phyloP scores from a whole-genome alignment of 2,329 filamentous ascomycete genomes.

The Cladosporium sp. region DNA sequence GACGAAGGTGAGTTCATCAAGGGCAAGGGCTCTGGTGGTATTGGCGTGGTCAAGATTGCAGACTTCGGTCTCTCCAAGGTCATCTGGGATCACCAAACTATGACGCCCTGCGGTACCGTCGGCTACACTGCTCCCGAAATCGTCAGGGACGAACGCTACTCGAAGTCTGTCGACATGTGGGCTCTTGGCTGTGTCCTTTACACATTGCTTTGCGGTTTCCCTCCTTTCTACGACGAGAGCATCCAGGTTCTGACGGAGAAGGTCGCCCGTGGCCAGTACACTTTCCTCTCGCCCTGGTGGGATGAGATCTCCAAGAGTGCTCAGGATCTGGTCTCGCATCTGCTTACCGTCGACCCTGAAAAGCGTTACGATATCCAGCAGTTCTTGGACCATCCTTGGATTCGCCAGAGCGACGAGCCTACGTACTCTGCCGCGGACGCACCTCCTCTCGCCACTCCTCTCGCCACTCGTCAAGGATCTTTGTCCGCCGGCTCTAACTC shows the following conservation, averaged over 20 bases:
- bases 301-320: conserved; percentile 95
- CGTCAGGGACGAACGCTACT: conserved; percentile 97
- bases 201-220: conserved; percentile 93
- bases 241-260: conserved; percentile 97
- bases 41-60: conserved; percentile 93
- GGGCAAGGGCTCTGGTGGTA: conserved; percentile 79
- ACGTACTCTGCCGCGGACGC: conserved; percentile 63
- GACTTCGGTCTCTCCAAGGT: conserved; percentile 97
- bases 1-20: conserved; percentile 90
- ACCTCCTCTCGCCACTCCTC: conserved; percentile 64
- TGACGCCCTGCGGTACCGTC: conserved; percentile 98
- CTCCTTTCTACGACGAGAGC: conserved; percentile 96
- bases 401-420: conserved; percentile 62
- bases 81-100: conserved; percentile 95
- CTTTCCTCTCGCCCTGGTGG: conserved; percentile 98
- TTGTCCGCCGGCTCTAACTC: conserved; percentile 19
- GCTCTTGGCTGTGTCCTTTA: conserved; percentile 94
- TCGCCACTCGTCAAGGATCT: conserved; percentile 53
- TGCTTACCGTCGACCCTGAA: conserved; percentile 89
- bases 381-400: conserved; percentile 94
- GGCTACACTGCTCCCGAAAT: conserved; percentile 98
- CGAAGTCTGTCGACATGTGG: conserved; percentile 99
- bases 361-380: conserved; percentile 90
- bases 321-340: conserved; percentile 87
- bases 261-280: conserved; percentile 93